These are phyloP conservation scores for Colletotrichum eleusines DNA, from an alignment of 2,329 filamentous ascomycete species.

Conservation along the genomic window DNA sequence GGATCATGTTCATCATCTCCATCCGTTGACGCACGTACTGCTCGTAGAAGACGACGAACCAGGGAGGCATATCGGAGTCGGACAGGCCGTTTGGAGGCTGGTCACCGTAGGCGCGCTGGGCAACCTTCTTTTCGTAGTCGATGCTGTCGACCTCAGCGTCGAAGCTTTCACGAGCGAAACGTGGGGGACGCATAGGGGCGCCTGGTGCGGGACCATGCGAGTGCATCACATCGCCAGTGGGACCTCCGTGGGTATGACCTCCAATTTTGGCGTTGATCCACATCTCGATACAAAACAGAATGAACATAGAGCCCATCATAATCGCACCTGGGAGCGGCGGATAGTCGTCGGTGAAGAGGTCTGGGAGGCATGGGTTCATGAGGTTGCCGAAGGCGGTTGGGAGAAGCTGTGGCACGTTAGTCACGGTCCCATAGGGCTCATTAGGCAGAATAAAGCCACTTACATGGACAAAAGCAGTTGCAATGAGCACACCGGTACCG, in stretches of 20 bases:
- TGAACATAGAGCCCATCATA: constrained; percentile 73
- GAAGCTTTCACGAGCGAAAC: constrained; percentile 49
- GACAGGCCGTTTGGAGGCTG: constrained; percentile 46
- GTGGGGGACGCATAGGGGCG: constrained; percentile 49
- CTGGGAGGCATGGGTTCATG: constrained; percentile 67
- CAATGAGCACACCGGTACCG: constrained; percentile 78
- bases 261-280: constrained; percentile 70
- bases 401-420: constrained; percentile 56
- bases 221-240: constrained; percentile 54
- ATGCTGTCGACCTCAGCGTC: constrained; percentile 49
- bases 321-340: constrained; percentile 73
- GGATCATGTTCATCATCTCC: constrained; percentile 68
- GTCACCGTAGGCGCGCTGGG: constrained; percentile 54
- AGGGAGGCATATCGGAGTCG: constrained; percentile 66
- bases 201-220: constrained; percentile 32
- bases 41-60: constrained; percentile 74
- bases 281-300: constrained; percentile 73
- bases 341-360: constrained; percentile 70
- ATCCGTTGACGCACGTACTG: constrained; percentile 72
- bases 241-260: constrained; percentile 69
- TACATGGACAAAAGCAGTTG: constrained; percentile 80
- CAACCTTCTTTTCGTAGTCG: constrained; percentile 57
- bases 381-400: constrained; percentile 70
- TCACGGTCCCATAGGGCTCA: neutral
- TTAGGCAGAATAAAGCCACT: constrained; percentile 42